phyloP scores from a whole-genome alignment of 192 early-diverging fungal genomes.

The Pilobolus umbonatus region DNA sequence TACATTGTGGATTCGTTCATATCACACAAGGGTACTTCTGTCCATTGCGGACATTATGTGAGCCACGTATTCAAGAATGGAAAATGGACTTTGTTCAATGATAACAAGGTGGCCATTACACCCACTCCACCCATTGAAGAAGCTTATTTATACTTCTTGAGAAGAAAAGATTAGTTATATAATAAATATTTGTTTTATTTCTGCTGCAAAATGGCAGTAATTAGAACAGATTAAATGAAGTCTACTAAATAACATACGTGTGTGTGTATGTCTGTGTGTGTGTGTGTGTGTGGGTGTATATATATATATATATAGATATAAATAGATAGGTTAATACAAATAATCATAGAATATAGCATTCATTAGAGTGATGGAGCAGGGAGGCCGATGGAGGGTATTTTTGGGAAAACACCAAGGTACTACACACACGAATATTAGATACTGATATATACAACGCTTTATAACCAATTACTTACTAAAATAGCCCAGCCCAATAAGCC shows the following conservation, averaged over 20 bases:
- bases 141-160: slow-evolving; percentile 72
- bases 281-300: too few species aligned
- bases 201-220: too few species aligned
- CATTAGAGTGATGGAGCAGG: neutral
- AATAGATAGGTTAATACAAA: too few species aligned
- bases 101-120: slow-evolving; percentile 85
- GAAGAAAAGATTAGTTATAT: slow-evolving; percentile 27
- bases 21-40: slow-evolving; percentile 93
- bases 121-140: slow-evolving; percentile 57
- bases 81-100: slow-evolving; percentile 92
- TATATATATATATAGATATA: too few species aligned
- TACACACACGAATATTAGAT: neutral
- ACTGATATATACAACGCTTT: too few species aligned
- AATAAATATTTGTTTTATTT: too few species aligned
- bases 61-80: slow-evolving; percentile 70
- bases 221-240: too few species aligned
- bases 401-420: slow-evolving; percentile 25
- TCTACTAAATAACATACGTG: too few species aligned
- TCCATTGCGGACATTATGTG: slow-evolving; percentile 96
- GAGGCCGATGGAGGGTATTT: slow-evolving; percentile 5
- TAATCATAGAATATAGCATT: too few species aligned
- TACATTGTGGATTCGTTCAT: slow-evolving; percentile 79
- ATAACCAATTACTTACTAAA: slow-evolving; percentile 20
- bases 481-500: slow-evolving; percentile 66
- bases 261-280: too few species aligned